Conservation (phyloP, 495 filamentous ascomycete species). For the Xylaria sp. region DNA sequence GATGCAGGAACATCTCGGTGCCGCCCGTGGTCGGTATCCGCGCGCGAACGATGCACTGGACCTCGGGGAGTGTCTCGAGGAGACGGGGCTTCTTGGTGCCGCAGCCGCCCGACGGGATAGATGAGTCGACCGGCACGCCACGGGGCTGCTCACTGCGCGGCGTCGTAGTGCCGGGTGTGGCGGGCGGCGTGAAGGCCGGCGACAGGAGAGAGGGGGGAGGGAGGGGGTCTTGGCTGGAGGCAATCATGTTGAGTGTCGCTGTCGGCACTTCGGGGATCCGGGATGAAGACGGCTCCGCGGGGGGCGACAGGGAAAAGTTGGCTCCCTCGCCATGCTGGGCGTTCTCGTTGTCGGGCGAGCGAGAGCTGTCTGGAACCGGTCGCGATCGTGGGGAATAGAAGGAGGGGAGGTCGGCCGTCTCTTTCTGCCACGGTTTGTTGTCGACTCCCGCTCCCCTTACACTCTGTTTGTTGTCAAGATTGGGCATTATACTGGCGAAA, state of each 20-base stretch:
- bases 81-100: slow-evolving; percentile 68
- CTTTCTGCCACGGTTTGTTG: slow-evolving; percentile 30
- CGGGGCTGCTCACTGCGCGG: slow-evolving; percentile 50
- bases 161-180: slow-evolving; percentile 70
- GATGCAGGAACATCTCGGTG: slow-evolving; percentile 94
- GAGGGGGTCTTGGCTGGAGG: slow-evolving; percentile 11
- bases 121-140: slow-evolving; percentile 63
- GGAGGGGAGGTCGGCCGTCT: slow-evolving; percentile 47
- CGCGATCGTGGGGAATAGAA: slow-evolving; percentile 56
- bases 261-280: neutral
- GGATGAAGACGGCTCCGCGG: neutral
- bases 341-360: slow-evolving; percentile 21
- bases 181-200: slow-evolving; percentile 83
- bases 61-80: slow-evolving; percentile 71
- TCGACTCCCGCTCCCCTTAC: neutral
- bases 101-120: slow-evolving; percentile 55
- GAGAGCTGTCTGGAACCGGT: slow-evolving; percentile 31
- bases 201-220: slow-evolving; percentile 64
- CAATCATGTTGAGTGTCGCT: neutral
- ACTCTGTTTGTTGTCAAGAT: neutral
- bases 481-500: slow-evolving; percentile 18
- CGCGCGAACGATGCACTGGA: slow-evolving; percentile 83
- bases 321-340: slow-evolving; percentile 10
- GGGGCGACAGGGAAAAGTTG: slow-evolving; percentile 31
- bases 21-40: slow-evolving; percentile 87